Conservation (phyloP, 139 green algal genomes). For the Yamagishiella unicocca region DNA sequence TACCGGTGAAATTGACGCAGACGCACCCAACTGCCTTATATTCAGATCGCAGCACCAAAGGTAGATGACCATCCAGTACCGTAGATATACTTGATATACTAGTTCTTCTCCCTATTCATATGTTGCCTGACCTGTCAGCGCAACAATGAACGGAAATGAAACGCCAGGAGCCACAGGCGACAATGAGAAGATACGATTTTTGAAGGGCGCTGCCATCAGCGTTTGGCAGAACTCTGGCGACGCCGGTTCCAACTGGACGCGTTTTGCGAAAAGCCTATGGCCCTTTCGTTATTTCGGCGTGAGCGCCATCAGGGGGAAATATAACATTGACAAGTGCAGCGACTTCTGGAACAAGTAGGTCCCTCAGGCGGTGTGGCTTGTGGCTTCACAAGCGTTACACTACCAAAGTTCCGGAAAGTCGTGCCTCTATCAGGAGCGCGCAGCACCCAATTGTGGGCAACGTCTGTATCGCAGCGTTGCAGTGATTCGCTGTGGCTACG, state of each 20-base stretch:
- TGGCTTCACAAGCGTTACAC: too few relatives aligned
- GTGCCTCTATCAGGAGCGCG: too few relatives aligned
- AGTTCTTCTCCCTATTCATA: background rate
- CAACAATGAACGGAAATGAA: slow-evolving; percentile 5
- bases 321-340: slow-evolving; percentile 62
- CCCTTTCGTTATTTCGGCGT: slow-evolving; percentile 58
- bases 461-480: too few relatives aligned
- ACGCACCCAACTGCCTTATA: too few relatives aligned
- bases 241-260: slow-evolving; percentile 67
- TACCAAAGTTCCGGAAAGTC: too few relatives aligned
- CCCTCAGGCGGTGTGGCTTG: too few relatives aligned
- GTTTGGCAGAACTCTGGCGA: slow-evolving; percentile 70
- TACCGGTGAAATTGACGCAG: too few relatives aligned
- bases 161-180: background rate
- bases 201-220: slow-evolving; percentile 39
- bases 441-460: too few relatives aligned
- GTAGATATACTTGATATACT: too few relatives aligned
- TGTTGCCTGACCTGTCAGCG: background rate
- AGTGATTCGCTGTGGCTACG: too few relatives aligned
- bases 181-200: background rate
- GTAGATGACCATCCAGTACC: too few relatives aligned
- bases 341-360: slow-evolving; percentile 84
- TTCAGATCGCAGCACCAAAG: too few relatives aligned
- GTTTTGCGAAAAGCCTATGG: slow-evolving; percentile 59
- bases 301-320: slow-evolving; percentile 49